Percentiles rank a stretch among this genome's conserved stretches.
phyloP scores from a whole-genome alignment of 2,329 filamentous ascomycete species.

The Westerdykella aurantiaca region DNA sequence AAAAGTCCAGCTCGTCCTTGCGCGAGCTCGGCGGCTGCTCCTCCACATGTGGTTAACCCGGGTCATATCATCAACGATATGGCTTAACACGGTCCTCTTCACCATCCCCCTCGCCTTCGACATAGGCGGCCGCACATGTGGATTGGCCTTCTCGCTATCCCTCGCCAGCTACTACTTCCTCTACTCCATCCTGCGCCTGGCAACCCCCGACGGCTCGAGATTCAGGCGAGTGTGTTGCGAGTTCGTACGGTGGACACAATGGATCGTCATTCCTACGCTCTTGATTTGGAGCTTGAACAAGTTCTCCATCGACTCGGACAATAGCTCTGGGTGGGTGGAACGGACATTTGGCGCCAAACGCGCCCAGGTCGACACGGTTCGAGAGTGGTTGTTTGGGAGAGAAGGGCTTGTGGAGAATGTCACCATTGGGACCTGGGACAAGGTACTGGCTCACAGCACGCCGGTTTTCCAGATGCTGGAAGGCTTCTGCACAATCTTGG shows the following conservation, averaged over 20 bases:
- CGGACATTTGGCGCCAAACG: conserved; percentile 66
- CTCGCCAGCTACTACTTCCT: conserved; percentile 87
- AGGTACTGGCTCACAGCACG: conserved; percentile 78
- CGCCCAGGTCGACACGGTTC: conserved; percentile 59
- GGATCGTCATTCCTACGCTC: conserved; percentile 75
- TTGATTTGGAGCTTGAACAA: conserved; percentile 94
- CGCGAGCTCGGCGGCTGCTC: conserved; percentile 44
- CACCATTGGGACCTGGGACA: conserved; percentile 84
- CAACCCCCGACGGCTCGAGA: conserved; percentile 72
- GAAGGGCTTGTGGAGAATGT: conserved; percentile 74
- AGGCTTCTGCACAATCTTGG: conserved; percentile 91
- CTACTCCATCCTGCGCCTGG: conserved; percentile 73
- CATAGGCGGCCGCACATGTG: conserved; percentile 90
- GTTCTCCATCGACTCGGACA: conserved; percentile 84
- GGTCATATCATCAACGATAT: conserved; percentile 71
- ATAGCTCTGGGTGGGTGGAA: conserved; percentile 68
- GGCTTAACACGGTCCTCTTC: conserved; percentile 87
- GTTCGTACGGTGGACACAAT: conserved; percentile 71
- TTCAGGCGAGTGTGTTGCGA: conserved; percentile 66
- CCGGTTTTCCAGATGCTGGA: conserved; percentile 92
- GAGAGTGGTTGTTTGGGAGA: conserved; percentile 83
- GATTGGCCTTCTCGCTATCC: conserved; percentile 85
- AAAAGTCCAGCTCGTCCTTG: conserved; percentile 38
- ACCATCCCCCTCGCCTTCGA: conserved; percentile 97
- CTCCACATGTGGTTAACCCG: conserved; percentile 77